Conservation (phyloP, 306 rosid species). For the Cucurbita maxima region DNA sequence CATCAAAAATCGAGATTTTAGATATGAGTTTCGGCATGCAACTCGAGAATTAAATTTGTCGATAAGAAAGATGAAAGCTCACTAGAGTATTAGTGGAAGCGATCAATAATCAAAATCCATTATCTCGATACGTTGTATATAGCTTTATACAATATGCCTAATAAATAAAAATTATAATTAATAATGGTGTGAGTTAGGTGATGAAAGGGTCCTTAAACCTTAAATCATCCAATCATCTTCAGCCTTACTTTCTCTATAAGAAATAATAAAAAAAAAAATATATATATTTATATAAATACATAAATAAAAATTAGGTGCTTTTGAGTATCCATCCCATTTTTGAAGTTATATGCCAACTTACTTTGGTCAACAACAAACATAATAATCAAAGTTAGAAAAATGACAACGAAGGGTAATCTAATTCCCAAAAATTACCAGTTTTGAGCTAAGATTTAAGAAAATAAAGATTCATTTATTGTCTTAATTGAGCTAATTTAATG, state of each 20-base stretch:
- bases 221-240: neutral
- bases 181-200: neutral
- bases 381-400: neutral
- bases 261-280: neutral
- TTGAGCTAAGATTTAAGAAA: neutral
- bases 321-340: neutral
- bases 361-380: slow-evolving; percentile 5
- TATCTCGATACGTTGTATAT: no score
- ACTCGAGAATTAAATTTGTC: no score
- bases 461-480: neutral
- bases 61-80: no score
- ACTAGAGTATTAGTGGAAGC: no score
- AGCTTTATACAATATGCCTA: no score
- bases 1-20: no score
- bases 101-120: no score
- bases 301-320: neutral
- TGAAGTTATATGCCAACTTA: neutral
- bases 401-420: slow-evolving; percentile 4
- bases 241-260: neutral
- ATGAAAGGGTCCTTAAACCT: neutral
- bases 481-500: neutral
- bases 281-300: neutral
- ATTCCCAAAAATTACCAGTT: neutral
- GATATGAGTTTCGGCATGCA: no score
- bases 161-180: neutral